A percentile compares a stretch with the other conserved stretches of the same genome.
Conservation (phyloP, 768 basidiomycete species). For the Albatrellus ellisii region DNA sequence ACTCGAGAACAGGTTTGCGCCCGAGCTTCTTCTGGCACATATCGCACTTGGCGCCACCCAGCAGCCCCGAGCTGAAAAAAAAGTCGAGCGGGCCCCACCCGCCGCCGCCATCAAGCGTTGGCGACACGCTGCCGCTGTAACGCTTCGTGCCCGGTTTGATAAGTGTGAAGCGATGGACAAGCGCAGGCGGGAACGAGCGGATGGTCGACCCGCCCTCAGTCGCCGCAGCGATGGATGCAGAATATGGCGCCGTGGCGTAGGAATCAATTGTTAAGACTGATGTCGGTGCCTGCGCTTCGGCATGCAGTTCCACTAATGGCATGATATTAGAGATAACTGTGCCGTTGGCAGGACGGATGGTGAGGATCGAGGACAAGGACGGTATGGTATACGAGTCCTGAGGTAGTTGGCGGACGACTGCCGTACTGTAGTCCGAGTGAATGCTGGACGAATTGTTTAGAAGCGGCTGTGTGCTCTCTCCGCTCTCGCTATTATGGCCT, state of each 20-base stretch:
- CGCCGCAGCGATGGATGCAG: conserved; percentile 44
- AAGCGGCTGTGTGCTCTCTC: conserved; percentile 41
- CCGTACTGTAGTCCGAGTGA: conserved; percentile 55
- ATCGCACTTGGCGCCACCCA: conserved; percentile 63
- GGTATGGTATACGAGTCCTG: conserved; percentile 18
- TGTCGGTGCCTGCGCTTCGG: conserved; percentile 16
- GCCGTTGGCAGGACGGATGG: conserved; percentile 34
- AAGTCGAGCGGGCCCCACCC: conserved; percentile 72
- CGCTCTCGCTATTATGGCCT: conserved; percentile 20
- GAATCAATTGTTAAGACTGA: conserved; percentile 42
- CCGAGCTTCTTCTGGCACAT: conserved; percentile 73
- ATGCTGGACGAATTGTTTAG: conserved; percentile 30
- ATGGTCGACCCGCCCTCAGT: conserved; percentile 72
- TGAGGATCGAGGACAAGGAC: conserved; percentile 31
- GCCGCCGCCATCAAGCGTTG: conserved; percentile 19
- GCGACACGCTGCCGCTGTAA: conserved; percentile 23
- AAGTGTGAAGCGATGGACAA: conserved; percentile 78
- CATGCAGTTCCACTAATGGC: conserved; percentile 1
- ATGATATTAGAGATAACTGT: conserved; percentile 13
- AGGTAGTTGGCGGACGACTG: conserved; percentile 43
- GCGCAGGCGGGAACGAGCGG: conserved; percentile 31
- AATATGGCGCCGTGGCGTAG: conserved; percentile 49
- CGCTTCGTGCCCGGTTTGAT: conserved; percentile 69
- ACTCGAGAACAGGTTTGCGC: conserved; percentile 76
- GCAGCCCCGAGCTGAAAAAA: conserved; percentile 59